Conservation (phyloP, 208 protist species). For the Angomonas ambiguus region DNA sequence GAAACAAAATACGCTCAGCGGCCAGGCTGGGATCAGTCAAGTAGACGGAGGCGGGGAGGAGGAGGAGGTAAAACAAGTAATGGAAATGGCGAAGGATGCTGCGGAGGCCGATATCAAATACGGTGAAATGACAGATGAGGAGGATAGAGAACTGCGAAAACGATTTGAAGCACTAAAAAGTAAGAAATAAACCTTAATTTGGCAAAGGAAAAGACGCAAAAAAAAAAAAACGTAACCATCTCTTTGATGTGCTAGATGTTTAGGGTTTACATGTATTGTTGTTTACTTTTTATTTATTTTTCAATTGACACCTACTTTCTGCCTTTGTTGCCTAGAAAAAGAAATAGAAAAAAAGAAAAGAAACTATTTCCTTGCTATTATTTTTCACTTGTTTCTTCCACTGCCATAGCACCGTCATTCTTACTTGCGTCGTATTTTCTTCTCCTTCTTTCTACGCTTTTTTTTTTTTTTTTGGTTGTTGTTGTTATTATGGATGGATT, state of each 20-base stretch:
- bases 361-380: not conserved
- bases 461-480: not conserved
- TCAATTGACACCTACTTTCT: not conserved
- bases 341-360: not conserved
- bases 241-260: not conserved
- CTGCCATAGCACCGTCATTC: too few relatives aligned
- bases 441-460: not conserved
- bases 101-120: slow-evolving; percentile 46
- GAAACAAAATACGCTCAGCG: slow-evolving; percentile 20
- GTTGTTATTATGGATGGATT: too few relatives aligned
- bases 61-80: slow-evolving; percentile 34
- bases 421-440: too few relatives aligned
- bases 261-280: not conserved
- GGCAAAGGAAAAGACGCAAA: not conserved
- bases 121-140: slow-evolving; percentile 33
- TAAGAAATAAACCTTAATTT: not conserved
- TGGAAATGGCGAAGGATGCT: slow-evolving; percentile 41
- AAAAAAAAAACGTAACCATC: not conserved
- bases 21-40: not conserved
- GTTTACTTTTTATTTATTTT: not conserved
- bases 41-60: slow-evolving; percentile 28
- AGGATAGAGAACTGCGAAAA: slow-evolving; percentile 41
- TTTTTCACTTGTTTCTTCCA: too few relatives aligned
- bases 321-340: not conserved
- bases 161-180: slow-evolving; percentile 41